These are phyloP conservation scores for Melaleuca quinquenervia DNA, from an alignment of 345 rosid genomes.

Conservation along the genomic window DNA sequence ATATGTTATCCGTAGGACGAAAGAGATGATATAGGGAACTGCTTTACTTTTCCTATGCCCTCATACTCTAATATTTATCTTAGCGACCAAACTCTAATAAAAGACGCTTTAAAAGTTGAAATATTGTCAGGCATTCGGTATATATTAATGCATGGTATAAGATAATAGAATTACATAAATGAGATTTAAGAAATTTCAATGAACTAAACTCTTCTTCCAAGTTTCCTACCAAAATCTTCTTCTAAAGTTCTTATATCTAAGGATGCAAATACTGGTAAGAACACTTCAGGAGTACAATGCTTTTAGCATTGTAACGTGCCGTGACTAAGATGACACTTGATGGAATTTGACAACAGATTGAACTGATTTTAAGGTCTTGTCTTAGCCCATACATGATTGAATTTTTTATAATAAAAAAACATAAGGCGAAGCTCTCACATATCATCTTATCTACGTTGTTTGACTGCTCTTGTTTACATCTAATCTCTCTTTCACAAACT, in stretches of 20 bases:
- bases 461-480: neutral
- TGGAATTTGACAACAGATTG: neutral
- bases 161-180: neutral
- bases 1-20: neutral
- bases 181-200: neutral
- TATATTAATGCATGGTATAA: neutral
- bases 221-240: neutral
- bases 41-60: neutral
- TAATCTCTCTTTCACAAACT: neutral
- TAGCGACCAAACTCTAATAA: neutral
- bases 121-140: neutral
- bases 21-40: neutral
- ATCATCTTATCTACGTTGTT: neutral
- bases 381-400: neutral
- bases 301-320: neutral
- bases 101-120: neutral
- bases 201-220: neutral
- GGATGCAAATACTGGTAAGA: neutral
- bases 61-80: neutral
- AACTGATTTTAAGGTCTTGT: neutral
- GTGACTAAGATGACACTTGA: neutral
- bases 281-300: neutral
- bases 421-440: neutral
- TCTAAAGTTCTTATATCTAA: neutral
- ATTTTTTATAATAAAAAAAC: neutral